These are phyloP conservation scores for Podaxis carcinomalis DNA, from an alignment of 768 basidiomycete genomes.

Conservation along the genomic window DNA sequence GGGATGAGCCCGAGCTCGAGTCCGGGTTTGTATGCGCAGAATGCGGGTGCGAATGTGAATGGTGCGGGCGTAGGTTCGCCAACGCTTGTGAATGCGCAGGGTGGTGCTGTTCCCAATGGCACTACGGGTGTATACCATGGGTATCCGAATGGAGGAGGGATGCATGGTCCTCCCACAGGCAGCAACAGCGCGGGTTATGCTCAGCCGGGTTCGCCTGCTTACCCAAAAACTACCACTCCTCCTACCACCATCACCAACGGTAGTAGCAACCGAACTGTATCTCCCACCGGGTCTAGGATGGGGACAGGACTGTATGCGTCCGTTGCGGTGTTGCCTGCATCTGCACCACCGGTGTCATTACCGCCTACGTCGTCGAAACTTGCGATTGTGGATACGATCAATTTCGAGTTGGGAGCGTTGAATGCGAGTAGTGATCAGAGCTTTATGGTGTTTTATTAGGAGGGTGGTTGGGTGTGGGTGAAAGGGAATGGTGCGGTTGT, in stretches of 20 bases:
- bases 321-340: conserved; percentile 7
- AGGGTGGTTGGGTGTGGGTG: background rate
- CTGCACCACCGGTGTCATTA: conserved; percentile 7
- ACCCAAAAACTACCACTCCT: too few relatives aligned
- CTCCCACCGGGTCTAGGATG: background rate
- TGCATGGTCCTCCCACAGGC: background rate
- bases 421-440: conserved; percentile 36
- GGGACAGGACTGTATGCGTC: conserved; percentile 26
- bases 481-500: background rate
- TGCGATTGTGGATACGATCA: conserved; percentile 39
- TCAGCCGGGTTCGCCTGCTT: background rate
- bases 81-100: too few relatives aligned
- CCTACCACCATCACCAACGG: too few relatives aligned
- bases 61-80: background rate
- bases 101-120: too few relatives aligned
- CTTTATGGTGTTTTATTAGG: conserved; percentile 47
- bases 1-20: conserved; percentile 6
- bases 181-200: conserved; percentile 9
- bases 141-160: conserved; percentile 3
- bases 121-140: background rate
- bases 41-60: background rate
- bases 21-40: background rate
- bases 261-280: background rate
- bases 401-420: conserved; percentile 46
- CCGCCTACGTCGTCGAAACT: conserved; percentile 33